Percentiles rank a stretch among this genome's conserved stretches.
phyloP scores from a whole-genome alignment of 2,329 filamentous ascomycete species.

The Didymella pomorum region DNA sequence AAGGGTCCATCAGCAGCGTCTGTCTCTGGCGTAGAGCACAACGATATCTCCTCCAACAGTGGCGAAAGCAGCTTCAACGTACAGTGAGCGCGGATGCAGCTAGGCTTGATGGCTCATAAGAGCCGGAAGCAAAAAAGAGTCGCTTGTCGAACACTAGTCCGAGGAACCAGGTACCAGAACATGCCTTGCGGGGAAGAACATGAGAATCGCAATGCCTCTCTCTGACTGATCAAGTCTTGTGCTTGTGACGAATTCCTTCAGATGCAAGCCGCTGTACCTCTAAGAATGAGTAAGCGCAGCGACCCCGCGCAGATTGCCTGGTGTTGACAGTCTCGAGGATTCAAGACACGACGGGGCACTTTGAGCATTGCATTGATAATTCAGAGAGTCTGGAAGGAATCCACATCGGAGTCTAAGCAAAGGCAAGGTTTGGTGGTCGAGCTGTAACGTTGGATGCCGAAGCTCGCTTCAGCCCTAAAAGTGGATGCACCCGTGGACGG shows the following conservation, averaged over 20 bases:
- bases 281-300: conserved; percentile 1
- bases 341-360: background rate
- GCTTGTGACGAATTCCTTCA: background rate
- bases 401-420: conserved; percentile 1
- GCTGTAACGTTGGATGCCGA: conserved; percentile 8
- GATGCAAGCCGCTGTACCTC: background rate
- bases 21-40: conserved; percentile 77
- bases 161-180: background rate
- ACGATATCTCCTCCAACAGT: conserved; percentile 69
- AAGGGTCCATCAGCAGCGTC: conserved; percentile 75
- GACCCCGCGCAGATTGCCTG: background rate
- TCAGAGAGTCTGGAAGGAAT: background rate
- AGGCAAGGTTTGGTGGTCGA: conserved; percentile 10
- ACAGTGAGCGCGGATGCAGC: conserved; percentile 21
- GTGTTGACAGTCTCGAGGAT: background rate
- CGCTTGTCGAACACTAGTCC: background rate
- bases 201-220: background rate
- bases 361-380: background rate
- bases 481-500: conserved; percentile 24
- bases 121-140: background rate
- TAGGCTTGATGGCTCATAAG: background rate
- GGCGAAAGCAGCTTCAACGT: conserved; percentile 70
- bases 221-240: background rate
- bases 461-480: conserved; percentile 14
- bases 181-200: background rate